Evolutionary conservation across 352 stramenopile species (phyloP).

Genomic region (Pythium brachiatum): DNA sequence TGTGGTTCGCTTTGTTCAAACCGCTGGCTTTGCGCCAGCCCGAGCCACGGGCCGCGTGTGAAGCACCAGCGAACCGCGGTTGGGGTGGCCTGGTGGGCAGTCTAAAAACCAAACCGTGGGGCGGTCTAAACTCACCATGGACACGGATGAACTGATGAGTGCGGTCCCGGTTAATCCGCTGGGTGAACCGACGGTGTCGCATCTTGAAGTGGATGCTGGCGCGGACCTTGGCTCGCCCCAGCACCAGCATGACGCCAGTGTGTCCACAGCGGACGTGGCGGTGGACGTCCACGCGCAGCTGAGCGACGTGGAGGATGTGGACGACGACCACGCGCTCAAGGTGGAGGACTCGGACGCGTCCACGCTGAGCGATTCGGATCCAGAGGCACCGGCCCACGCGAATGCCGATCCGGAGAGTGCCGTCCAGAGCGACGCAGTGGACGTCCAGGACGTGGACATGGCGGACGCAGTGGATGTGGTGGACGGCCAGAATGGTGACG

Average conservation of each 20-base stretch:
- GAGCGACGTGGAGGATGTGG: constrained; percentile 21
- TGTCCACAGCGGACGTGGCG: not conserved
- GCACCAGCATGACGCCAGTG: not conserved
- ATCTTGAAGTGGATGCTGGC: constrained; percentile 19
- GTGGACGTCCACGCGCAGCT: constrained; percentile 11
- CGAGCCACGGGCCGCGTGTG: not conserved
- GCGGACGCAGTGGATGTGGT: not conserved
- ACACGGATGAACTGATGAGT: constrained; percentile 24
- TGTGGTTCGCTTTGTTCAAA: constrained; percentile 11
- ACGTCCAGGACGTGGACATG: constrained; percentile 8
- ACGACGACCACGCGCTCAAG: not conserved
- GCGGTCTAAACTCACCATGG: constrained; percentile 17
- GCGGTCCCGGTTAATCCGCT: constrained; percentile 26
- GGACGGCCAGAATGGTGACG: constrained; percentile 1
- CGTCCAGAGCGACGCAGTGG: not conserved
- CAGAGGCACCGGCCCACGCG: not conserved
- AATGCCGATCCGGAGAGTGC: not conserved
- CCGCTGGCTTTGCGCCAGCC: constrained; percentile 6
- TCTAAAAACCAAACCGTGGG: constrained; percentile 10
- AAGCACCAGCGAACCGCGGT: constrained; percentile 20
- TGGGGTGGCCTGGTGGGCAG: not conserved
- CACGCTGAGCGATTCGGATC: not conserved
- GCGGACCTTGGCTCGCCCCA: not conserved
- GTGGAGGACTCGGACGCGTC: not conserved
- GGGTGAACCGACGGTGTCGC: constrained; percentile 17